Evolutionary conservation across 192 early-diverging fungal species (phyloP), one percentile per base, ranked within the genome.

Genomic region (Phycomyces nitens): DNA sequence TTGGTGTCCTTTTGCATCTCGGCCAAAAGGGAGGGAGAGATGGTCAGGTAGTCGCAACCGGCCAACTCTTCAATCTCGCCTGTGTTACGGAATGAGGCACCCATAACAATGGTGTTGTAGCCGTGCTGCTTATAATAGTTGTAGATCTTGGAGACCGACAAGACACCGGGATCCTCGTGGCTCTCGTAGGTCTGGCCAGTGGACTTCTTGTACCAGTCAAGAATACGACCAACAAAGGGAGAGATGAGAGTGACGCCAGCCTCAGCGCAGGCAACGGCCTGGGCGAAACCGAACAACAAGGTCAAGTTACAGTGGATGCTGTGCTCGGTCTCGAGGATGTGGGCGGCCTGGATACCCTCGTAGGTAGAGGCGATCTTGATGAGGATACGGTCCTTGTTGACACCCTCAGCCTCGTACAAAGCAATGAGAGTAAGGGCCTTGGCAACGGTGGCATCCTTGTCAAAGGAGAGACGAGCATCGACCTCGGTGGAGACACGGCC

Each of bases 41-140:
- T 99, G 71, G 97, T 99, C 73, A 99, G 81, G 77, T 87, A 99
- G 74, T 99, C 97, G 77, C 93, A 94, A 54, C 97, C 97, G 60
- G 91, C 88, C 52, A 99, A 86, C 81, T 96, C 90, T 77, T 94
- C 89, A 70, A 99, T 99, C 77, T 99, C 97, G 56, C 92, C 93
- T 38, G 84, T 87, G 84, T 96, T 96, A 68, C 97, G 89, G 93
- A 99, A 99, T 41, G 93, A 95, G 39, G 97, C 97, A 49, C 97
- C 97, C 96, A 99, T 99, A 60, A 99, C 95, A 73, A 99, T 98
- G 72, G 97, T 99, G 63, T 94, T 90, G 86, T 99, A 98, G 54
- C 86, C 92, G 79, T 90, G 83, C 77, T 92, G 88, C 83, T 98
- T 98, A 91, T 99, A 98, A 87, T 99, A 99, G 85, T 97, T 97